A percentile compares a stretch with the other conserved stretches of the same genome.
Conservation (phyloP, 768 basidiomycete genomes). For the Boletus barrowsii region DNA sequence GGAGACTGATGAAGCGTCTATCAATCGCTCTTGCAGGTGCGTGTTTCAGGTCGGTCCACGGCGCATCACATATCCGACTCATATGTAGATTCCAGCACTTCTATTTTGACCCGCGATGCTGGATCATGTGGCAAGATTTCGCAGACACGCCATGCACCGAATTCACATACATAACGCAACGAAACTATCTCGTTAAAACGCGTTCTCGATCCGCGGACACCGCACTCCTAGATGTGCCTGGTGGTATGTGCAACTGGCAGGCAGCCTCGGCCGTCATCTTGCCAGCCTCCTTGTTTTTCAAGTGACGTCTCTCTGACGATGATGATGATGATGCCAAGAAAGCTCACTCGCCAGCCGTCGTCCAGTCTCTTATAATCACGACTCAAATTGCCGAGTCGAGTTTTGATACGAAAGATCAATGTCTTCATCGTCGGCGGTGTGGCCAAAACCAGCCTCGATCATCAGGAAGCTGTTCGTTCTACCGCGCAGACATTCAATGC, state of each 20-base stretch:
- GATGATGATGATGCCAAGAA: not conserved
- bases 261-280: not conserved
- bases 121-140: not conserved
- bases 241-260: not conserved
- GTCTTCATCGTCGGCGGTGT: not conserved
- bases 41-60: not conserved
- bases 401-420: not conserved
- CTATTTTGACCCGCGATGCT: not conserved
- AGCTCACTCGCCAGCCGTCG: not conserved
- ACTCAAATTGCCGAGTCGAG: not conserved
- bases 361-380: not conserved
- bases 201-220: not conserved
- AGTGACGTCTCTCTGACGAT: not conserved
- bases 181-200: not conserved
- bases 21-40: not conserved
- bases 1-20: not conserved
- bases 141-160: not conserved
- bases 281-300: not conserved
- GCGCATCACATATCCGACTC: not conserved
- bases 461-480: slow-evolving; percentile 8
- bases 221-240: not conserved
- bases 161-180: not conserved
- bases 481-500: not conserved
- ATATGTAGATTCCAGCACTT: not conserved
- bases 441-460: not conserved